Evolutionary conservation across 225 moss, liverwort and hornwort genomes (phyloP), one percentile per base, ranked within the genome.

Genomic region (Polytrichum formosum): DNA sequence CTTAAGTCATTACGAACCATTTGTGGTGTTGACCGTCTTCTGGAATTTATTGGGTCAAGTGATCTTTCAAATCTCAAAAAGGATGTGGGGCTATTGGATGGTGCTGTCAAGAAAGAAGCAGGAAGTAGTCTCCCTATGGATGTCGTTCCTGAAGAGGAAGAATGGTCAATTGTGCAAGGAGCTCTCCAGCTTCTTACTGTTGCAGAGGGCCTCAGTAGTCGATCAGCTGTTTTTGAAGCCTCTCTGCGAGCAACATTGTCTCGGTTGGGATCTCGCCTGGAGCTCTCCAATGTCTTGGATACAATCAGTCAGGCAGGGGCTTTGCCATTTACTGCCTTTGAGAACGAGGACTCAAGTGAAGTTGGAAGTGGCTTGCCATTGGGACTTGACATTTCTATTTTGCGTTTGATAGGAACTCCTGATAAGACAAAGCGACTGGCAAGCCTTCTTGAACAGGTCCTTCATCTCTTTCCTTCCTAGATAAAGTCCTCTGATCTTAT

Each of bases 131-230:
- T 76, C 53, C 65, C 76, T 54, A 53, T 33, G 19, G 98, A 94
- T 67, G 74, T 89, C 63, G 81, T 98, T 6, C 98, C 98, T 55
- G 91, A 98, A 78, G 94, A 94, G 84, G 94, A 98, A 74, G 94
- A 98, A 74, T 94, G 98, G 98, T 78, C 91, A 18, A 89, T 98
- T 76, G 98, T 98, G 5, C 98, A 98, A 87, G 94, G 98, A 72
- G 92, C 94, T 61, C 85, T 98, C 54, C 94, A 94, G 76, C 92
- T 94, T 67, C 78, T 98, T 74, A 90, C 94, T 63, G 91, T 94
- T 75, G 91, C 92, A 4, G 98, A 98, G 69, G 79, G 85, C 73
- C 75, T 98, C 56, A 89, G 91, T 74, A 88, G 86, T 58, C 90
- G 98, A 20, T 90, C 91, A 56, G 94, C 92, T 28, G 90, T 94